Evolutionary conservation across 345 rosid species (phyloP).

Genomic region (Pistacia atlantica): DNA sequence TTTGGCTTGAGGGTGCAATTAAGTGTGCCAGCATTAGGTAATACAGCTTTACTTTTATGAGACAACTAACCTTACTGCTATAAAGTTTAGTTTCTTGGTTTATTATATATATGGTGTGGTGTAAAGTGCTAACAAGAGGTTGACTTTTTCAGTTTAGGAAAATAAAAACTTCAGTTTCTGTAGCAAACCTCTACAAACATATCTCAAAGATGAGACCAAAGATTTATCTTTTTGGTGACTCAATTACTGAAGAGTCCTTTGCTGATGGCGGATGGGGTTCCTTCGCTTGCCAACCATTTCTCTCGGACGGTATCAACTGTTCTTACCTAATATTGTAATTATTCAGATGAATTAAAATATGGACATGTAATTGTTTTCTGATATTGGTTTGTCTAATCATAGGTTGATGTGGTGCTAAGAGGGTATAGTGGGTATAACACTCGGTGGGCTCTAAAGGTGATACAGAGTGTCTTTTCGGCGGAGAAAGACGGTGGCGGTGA

Average conservation of each 20-base stretch:
- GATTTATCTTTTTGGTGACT: slow-evolving; percentile 86
- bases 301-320: slow-evolving; percentile 59
- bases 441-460: slow-evolving; percentile 77
- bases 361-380: too few relatives aligned
- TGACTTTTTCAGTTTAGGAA: neutral
- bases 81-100: too few relatives aligned
- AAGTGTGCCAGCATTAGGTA: too few relatives aligned
- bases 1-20: too few relatives aligned
- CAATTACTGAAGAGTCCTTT: slow-evolving; percentile 85
- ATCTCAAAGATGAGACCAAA: slow-evolving; percentile 57
- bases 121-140: neutral
- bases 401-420: slow-evolving; percentile 75
- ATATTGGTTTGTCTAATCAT: neutral
- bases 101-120: neutral
- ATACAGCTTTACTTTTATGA: too few relatives aligned
- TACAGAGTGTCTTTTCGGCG: slow-evolving; percentile 57
- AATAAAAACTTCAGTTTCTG: neutral
- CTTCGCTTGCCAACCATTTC: slow-evolving; percentile 72
- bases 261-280: slow-evolving; percentile 82
- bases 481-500: slow-evolving; percentile 24
- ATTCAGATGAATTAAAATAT: too few relatives aligned
- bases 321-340: too few relatives aligned
- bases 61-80: too few relatives aligned
- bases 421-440: slow-evolving; percentile 88
- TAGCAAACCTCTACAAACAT: slow-evolving; percentile 6